Conservation (phyloP, 2,329 filamentous ascomycete genomes). For the Dactylellina leptospora region DNA sequence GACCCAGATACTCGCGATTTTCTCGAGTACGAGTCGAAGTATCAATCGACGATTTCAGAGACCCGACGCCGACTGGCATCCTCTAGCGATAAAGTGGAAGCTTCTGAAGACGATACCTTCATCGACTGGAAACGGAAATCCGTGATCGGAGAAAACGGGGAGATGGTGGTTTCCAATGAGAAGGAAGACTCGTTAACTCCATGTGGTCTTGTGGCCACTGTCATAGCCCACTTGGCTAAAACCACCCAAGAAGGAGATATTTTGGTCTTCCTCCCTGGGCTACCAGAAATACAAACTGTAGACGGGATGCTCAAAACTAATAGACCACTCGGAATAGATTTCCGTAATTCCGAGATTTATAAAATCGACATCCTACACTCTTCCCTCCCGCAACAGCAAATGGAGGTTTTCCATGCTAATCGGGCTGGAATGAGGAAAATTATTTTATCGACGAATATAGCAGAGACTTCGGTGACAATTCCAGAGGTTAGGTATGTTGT, state of each 20-base stretch:
- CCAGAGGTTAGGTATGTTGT: conserved; percentile 65
- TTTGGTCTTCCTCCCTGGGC: conserved; percentile 64
- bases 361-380: conserved; percentile 64
- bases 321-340: conserved; percentile 61
- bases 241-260: conserved; percentile 63
- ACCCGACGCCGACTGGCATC: not conserved
- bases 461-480: conserved; percentile 66
- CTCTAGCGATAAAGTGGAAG: conserved; percentile 10
- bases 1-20: conserved; percentile 57
- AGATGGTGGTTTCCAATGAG: conserved; percentile 56
- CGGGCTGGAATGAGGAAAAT: conserved; percentile 63
- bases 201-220: conserved; percentile 61
- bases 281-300: conserved; percentile 57
- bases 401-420: conserved; percentile 61
- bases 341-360: conserved; percentile 61
- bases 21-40: conserved; percentile 54
- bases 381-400: conserved; percentile 62
- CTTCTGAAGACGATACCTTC: conserved; percentile 55
- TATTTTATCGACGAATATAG: conserved; percentile 65
- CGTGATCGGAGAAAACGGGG: conserved; percentile 55
- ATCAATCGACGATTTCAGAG: not conserved
- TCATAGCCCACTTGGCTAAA: conserved; percentile 63
- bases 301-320: conserved; percentile 60
- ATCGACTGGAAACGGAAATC: conserved; percentile 62
- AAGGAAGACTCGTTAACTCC: conserved; percentile 62